Evolutionary conservation across 768 basidiomycete genomes (phyloP), one percentile per base, ranked within the genome.

Genomic region (Cyclocybe aegerita): DNA sequence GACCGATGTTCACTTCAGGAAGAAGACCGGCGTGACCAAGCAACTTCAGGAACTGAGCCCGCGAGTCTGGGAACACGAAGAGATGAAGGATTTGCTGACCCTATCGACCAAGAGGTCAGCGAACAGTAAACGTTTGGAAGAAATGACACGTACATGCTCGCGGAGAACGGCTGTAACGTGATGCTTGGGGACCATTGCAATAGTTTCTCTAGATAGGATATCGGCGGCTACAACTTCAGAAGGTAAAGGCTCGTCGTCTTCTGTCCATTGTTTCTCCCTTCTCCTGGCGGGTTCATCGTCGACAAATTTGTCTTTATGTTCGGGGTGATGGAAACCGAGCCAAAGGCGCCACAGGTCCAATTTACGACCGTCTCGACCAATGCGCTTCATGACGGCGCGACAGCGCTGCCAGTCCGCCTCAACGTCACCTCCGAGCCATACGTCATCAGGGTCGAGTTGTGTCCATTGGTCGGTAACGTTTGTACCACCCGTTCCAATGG

Each of bases 51-150:
- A 91, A 83, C 47, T 78, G 74, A 2, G 79, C 82, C 4, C 90
- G 80, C 9, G 90, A 90, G 49, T 90, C 86, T 1, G 90, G 90
- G 59, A 79, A 92, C 37, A 89, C 68, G 59, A 90, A 89, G 1
- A 75, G 67, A 10, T 67, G 72, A 36, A 90, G 65, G 39, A 93
- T 67, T 2, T 76, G 65, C 23, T 73, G 69, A 34, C 78, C 79
- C 90, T 91, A 31, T 50, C 33, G 37, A 30, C 52, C 38, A 41
- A 34, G 17, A 16, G 34, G 44, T 65, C 7, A 60, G 49, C 48
- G 29, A 52, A 30, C 34, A 41, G 16, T 14, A 29, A 31, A 23
- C 32, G 12, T 23, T 35, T 30, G 14, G 45, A 40, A 44, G 15
- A 34, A 4, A 51, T 8, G 4, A 17, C 8, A 61, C 86, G 58